phyloP scores from a whole-genome alignment of 169 alveolate species.

The Babesia divergens region DNA sequence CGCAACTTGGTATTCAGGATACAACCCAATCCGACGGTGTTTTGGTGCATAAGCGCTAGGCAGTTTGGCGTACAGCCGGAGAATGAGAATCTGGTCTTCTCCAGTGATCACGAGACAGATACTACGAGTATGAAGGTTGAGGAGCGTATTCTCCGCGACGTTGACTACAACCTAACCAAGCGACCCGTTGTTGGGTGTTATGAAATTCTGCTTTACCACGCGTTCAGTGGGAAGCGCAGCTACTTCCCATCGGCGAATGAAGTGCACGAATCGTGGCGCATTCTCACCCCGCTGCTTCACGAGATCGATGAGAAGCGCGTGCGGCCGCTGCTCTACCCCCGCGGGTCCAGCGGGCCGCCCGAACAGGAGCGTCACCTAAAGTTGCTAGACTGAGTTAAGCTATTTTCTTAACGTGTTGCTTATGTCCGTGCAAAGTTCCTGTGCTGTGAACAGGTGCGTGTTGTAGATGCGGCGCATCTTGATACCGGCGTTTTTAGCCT shows the following conservation, averaged over 20 bases:
- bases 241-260: conserved; percentile 60
- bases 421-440: conserved; percentile 65
- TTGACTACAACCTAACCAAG: conserved; percentile 56
- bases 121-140: conserved; percentile 30
- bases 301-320: conserved; percentile 42
- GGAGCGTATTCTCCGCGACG: conserved; percentile 55
- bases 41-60: conserved; percentile 37
- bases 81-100: conserved; percentile 1
- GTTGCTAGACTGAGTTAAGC: conserved; percentile 1
- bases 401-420: neutral
- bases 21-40: conserved; percentile 60
- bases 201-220: conserved; percentile 56
- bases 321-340: conserved; percentile 44
- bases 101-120: conserved; percentile 53
- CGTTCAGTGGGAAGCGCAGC: conserved; percentile 48
- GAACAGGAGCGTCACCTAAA: conserved; percentile 38
- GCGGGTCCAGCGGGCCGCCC: conserved; percentile 55
- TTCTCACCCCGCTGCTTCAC: conserved; percentile 50
- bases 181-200: conserved; percentile 63
- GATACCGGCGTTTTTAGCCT: conserved; percentile 31
- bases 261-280: conserved; percentile 64
- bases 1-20: conserved; percentile 53
- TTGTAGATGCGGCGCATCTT: conserved; percentile 74
- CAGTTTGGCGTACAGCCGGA: conserved; percentile 27
- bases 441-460: conserved; percentile 78